Base-by-base conservation (phyloP, 768 basidiomycete species). In the Suillus subluteus region DNA sequence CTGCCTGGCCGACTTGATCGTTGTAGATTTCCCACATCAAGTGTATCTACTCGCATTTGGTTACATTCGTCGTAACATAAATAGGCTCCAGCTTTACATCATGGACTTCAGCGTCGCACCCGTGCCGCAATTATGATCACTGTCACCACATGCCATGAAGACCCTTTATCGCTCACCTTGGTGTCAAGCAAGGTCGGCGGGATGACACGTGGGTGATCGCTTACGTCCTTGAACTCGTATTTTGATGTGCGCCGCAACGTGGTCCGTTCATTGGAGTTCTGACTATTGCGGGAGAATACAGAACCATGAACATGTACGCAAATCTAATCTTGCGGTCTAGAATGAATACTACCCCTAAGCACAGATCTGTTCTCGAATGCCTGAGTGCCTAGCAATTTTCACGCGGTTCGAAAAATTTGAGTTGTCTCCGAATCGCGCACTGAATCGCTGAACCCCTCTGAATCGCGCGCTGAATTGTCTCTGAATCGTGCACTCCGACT, bases 371-470 rank as follows among this genome's bases (percentile, higher is more conserved):
- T 35, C 32, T 56, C 55, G 55, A 30, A 32, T 35, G 9, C 18
- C 11, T 55, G 6, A 54, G 9, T 37, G 12, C 55, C 35, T n/a
- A 37, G 21, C 55, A 1, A 56, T 37, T 56, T 55, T n/a, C 55
- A 56, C 21, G 55, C 21, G 6, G 35, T 37, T 35, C 21, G 9
- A 35, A 35, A 35, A 35, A n/a, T 35, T 35, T 13, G 32, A 56
- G 32, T 35, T 13, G 55, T n/a, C 55, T 56, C 21, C 18, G 2
- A 18, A 56, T 56, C 12, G 55, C 32, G 55, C 55, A 56, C 55
- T 37, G 21, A 56, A 56, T 37, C 55, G 55, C 55, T 56, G 55
- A 56, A n/a, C 32, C 55, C 18, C 55, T 37, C 35, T 56, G 55
- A 56, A 56, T 56, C 55, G 55, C 35, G 30, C 30, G 21, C 55